Evolutionary conservation across 2,329 filamentous ascomycete species (phyloP), one percentile per base, ranked within the genome.

Genomic region (Paramyrothecium sp.): DNA sequence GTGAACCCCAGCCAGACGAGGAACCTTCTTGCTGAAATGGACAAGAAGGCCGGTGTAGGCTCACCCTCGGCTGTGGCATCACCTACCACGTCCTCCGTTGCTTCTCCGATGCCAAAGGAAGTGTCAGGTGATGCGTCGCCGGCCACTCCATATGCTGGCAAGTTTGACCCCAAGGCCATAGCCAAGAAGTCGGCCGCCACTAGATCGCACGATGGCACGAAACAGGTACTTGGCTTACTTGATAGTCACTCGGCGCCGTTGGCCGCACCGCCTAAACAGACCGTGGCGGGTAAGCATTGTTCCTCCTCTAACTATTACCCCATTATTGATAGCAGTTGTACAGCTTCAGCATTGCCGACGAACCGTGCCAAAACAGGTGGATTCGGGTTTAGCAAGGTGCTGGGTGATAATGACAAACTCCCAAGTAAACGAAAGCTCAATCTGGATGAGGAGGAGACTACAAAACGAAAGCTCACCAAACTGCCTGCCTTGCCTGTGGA

Each of bases 401-500:
- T 80, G 54, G 74, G 78, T 52, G 91, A 92, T 54, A 73, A 73
- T 21, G 89, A 91, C 54, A 92, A 90, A 67, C 72, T 83, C 3
- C 79, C 84, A 3, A 79, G 85, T 20, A 92, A 91, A 69, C 89
- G 88, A 64, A 92, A 90, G 59, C 79, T 96, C 21, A 88, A 92
- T 65, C 88, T 97, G 65, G 93, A 90, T 59, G 94, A 97, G 68
- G 94, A 97, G 66, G 91, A 96, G 67, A 88, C 87, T 33, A 89
- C 89, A 2, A 88, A 90, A 69, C 90, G 92, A 71, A 97, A 96
- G 77, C 84, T 99, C 63, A 92, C 92, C 70, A 95, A 93, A 75
- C 86, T 99, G 59, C 93, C 94, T 57, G 89, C 89, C 63, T 85
- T 91, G 58, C 84, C 89, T 55, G 79, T 90, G 55, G 84, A 88